phyloP scores from a whole-genome alignment of 2,329 filamentous ascomycete genomes.

The Venturia oleaginea region DNA sequence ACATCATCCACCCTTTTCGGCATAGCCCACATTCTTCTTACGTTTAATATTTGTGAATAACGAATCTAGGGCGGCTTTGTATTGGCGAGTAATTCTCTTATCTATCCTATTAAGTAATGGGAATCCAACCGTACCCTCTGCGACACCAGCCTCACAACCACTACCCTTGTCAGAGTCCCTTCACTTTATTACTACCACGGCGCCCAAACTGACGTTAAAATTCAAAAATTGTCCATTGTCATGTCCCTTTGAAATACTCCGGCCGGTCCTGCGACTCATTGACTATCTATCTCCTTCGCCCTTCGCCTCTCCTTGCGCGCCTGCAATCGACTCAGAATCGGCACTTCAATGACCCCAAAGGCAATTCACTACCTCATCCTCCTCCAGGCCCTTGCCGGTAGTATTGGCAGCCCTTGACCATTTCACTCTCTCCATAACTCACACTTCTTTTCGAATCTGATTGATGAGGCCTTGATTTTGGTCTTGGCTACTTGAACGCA shows the following conservation, averaged over 20 bases:
- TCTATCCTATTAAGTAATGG: constrained; percentile 4
- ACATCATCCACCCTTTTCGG: background rate
- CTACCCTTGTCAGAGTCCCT: background rate
- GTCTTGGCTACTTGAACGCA: constrained; percentile 5
- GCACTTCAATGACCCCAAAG: constrained; percentile 33
- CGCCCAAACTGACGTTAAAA: background rate
- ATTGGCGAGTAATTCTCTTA: constrained; percentile 1
- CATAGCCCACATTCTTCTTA: background rate
- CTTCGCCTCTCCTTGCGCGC: background rate
- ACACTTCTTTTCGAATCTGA: background rate
- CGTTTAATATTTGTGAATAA: constrained; percentile 6
- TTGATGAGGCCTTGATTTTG: background rate
- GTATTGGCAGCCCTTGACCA: constrained; percentile 6
- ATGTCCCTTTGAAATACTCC: background rate
- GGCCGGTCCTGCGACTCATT: background rate
- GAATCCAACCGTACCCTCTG: background rate
- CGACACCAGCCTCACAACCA: constrained; percentile 1
- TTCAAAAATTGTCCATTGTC: background rate
- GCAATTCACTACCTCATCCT: constrained; percentile 34
- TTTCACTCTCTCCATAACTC: background rate
- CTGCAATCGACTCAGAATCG: background rate
- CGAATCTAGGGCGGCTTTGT: background rate
- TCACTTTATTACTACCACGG: background rate
- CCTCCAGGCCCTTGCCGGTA: constrained; percentile 20
- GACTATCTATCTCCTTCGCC: background rate